Evolutionary conservation across 192 early-diverging fungal species (phyloP).

Genomic region (Coemansia sp.): DNA sequence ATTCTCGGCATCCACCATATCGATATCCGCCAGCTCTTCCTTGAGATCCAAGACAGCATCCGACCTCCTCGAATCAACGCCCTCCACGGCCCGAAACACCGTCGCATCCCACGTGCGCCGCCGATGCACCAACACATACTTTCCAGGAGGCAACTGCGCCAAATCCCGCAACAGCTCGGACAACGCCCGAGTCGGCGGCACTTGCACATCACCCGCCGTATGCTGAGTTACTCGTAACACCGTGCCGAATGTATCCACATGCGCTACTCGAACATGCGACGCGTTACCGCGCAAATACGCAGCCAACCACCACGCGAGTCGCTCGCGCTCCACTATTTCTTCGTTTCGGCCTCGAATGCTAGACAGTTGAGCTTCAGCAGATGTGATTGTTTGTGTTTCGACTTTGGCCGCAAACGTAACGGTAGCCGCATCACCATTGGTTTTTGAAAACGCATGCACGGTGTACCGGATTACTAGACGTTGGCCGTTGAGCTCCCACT

Average conservation of each 20-base stretch:
- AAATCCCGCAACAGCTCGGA: constrained; percentile 28
- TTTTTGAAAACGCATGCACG: constrained; percentile 30
- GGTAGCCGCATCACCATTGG: constrained; percentile 1
- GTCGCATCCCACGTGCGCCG: constrained; percentile 51
- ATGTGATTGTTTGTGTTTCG: constrained; percentile 21
- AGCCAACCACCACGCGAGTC: constrained; percentile 47
- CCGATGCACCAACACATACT: constrained; percentile 42
- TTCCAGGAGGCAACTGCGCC: constrained; percentile 17
- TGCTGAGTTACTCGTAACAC: constrained; percentile 15
- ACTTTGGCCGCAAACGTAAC: constrained; percentile 43
- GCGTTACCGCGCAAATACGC: constrained; percentile 45
- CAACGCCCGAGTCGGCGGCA: constrained; percentile 42
- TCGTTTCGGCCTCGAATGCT: constrained; percentile 14
- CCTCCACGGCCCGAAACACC: constrained; percentile 35
- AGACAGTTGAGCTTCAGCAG: constrained; percentile 1
- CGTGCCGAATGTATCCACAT: constrained; percentile 15
- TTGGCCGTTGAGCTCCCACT: constrained; percentile 48
- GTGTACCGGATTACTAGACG: constrained; percentile 40
- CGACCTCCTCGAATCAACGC: constrained; percentile 1
- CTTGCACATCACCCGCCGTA: constrained; percentile 19
- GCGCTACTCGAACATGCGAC: constrained; percentile 47
- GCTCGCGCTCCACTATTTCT: constrained; percentile 36
- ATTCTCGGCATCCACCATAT: neutral
- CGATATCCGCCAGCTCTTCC: constrained; percentile 17
- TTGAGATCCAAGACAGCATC: constrained; percentile 32